Base-by-base conservation (phyloP, 768 basidiomycete genomes). In the Leccinum fibrillosum region DNA sequence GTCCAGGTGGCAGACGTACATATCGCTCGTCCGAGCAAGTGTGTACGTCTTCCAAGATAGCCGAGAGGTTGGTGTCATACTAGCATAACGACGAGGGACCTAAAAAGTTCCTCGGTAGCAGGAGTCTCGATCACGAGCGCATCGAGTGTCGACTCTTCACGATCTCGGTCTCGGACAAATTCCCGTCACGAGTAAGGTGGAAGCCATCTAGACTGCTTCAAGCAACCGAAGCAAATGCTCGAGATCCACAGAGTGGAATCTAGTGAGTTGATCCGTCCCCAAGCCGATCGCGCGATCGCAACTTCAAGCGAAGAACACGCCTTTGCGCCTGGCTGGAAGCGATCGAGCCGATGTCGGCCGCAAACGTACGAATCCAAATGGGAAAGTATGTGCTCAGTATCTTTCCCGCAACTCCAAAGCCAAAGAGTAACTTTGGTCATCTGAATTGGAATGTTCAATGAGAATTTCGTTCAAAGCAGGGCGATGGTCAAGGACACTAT, bases 381-480 rank as follows among this genome's bases (percentile, higher is more conserved):
- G 25, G 25, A 26, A 26, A 8, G 19, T 11, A 12, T 13, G 13
- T 5, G 0, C 1, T 15, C 19, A 37, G 25, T 21, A 26, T 45
- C 52, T 52, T 47, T 51, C 10, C 5, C 19, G 2, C 11, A 39
- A 58, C 25, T 11, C 23, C 39, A 42, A 42, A 42, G 9, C 39
- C 17, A 42, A 42, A n/a, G 2, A 2, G n/a, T 4, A n/a, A 10
- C 25, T 25, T 25, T 25, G 25, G 17, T 1, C 37, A 42, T 42
- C 9, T 4, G 39, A 23, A 13, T 35, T 35, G 26, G 8, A 52
- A 37, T n/a, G 37, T 39, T 37, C 37, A 3, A 39, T 35, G 37
- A 30, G 25, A 47, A 1, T 50, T 52, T 62, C 44, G 50, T 54
- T 52, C 53, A 51, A 28, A 54, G 54, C n/a, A 23, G 5, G 8